Conservation (phyloP, 495 filamentous ascomycete species). For the Penicillium silybi region DNA sequence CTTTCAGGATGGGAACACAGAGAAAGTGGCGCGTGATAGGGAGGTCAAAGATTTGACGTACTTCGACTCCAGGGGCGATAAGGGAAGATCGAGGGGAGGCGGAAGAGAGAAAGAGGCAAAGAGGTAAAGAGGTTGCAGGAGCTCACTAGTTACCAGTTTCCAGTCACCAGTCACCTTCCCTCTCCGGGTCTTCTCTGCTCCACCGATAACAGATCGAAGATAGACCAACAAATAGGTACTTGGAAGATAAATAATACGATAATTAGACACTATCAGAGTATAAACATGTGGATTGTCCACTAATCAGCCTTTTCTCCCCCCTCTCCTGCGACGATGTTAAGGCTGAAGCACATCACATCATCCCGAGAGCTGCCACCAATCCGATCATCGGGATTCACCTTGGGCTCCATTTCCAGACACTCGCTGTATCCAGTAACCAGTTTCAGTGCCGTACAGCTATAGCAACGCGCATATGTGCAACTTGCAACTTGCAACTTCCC, state of each 20-base stretch:
- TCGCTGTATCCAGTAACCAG: too few species aligned
- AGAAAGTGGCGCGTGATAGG: constrained; percentile 18
- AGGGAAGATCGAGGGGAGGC: not conserved
- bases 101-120: constrained; percentile 4
- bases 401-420: too few species aligned
- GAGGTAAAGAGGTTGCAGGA: constrained; percentile 14
- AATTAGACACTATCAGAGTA: too few species aligned
- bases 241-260: too few species aligned
- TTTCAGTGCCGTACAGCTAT: too few species aligned
- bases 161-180: not conserved
- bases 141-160: constrained; percentile 10
- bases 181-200: not conserved
- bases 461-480: too few species aligned
- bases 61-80: not conserved
- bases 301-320: too few species aligned
- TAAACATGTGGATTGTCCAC: too few species aligned
- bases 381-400: too few species aligned
- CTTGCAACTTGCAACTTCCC: too few species aligned
- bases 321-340: not conserved
- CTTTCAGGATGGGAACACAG: constrained; percentile 19
- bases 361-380: not conserved
- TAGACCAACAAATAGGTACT: too few species aligned
- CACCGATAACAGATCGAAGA: not conserved
- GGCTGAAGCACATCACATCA: not conserved
- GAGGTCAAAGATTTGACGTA: not conserved